Evolutionary conservation across 768 basidiomycete species (phyloP).

Genomic region (Hypholoma sublateritium): DNA sequence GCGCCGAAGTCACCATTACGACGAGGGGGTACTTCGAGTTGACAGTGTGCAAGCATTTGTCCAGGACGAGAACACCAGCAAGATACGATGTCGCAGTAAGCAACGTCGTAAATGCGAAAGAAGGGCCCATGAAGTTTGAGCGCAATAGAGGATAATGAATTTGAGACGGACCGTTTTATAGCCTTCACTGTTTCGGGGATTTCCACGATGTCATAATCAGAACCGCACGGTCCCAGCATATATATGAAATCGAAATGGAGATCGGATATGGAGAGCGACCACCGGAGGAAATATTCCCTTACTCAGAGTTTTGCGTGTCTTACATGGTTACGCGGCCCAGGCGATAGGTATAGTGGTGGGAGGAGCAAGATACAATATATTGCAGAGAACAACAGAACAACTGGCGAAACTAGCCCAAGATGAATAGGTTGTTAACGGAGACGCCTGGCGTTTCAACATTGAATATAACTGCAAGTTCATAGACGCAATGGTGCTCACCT

Average conservation of each 20-base stretch:
- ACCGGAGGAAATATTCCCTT: slow-evolving; percentile 16
- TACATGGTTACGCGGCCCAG: slow-evolving; percentile 1
- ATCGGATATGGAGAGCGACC: slow-evolving; percentile 16
- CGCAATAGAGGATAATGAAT: slow-evolving; percentile 8
- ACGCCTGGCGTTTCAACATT: slow-evolving; percentile 14
- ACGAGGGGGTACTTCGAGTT: slow-evolving; percentile 73
- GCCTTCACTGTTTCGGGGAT: slow-evolving; percentile 17
- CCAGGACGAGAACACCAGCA: slow-evolving; percentile 60
- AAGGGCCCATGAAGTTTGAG: slow-evolving; percentile 17
- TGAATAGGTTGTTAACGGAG: slow-evolving; percentile 19
- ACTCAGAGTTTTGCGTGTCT: slow-evolving; percentile 11
- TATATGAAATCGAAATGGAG: slow-evolving; percentile 14
- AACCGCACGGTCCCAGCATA: slow-evolving; percentile 12
- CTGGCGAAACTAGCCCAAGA: slow-evolving; percentile 12
- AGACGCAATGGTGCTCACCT: slow-evolving; percentile 52
- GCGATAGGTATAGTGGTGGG: not conserved
- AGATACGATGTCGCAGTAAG: slow-evolving; percentile 74
- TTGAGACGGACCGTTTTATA: slow-evolving; percentile 21
- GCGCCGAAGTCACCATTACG: slow-evolving; percentile 67
- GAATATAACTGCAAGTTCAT: not conserved
- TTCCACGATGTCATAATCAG: slow-evolving; percentile 24
- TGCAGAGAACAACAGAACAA: slow-evolving; percentile 20
- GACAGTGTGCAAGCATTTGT: slow-evolving; percentile 52
- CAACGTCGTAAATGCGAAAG: slow-evolving; percentile 71
- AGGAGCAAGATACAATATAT: slow-evolving; percentile 25